Evolutionary conservation across 148 eudicot species (phyloP), one percentile per base, ranked within the genome.

Genomic region (Heliosperma pusillum): DNA sequence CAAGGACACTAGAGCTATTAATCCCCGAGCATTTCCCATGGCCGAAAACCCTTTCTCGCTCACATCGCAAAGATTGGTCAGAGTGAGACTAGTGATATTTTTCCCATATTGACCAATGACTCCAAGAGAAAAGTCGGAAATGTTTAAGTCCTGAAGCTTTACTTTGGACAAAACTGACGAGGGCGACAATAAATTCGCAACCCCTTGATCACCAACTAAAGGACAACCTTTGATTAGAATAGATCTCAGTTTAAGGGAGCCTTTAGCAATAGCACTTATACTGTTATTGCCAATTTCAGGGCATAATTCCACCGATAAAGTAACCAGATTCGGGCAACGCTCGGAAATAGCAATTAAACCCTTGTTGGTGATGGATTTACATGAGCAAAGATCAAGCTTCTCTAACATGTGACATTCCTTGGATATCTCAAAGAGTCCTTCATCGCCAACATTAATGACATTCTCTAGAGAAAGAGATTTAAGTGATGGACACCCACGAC

Each of bases 41-140:
- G 81, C 91, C 93, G 89, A 90, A 77, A 92, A 95, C 22, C 97
- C 99, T 81, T 80, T 90, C 70, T 90, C 90, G 47, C 80, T 89
- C 78, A 89, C 96, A 36, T 81, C 86, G 76, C 73, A 80, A 33
- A 95, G 94, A n/a, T 82, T 79, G 53, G 80, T 65, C 33, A 95
- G 82, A 44, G 72, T 72, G 72, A 95, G 92, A 80, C 68, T 80
- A n/a, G 85, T 82, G 27, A 95, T 64, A 22, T 91, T 78, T 82
- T 88, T 92, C 52, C 97, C 97, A 24, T 85, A 90, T 70, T 88
- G 89, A 44, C 99, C 99, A 26, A 95, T 84, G 15, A 86, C 94
- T 66, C 92, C 94, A 71, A 92, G 91, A 21, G 97, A 89, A 79
- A 84, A 86, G 75, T 95, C 94, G 1, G 92, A 83, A 80, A 95